These are phyloP conservation scores for Stachybotrys chartarum DNA, from an alignment of 2,329 filamentous ascomycete genomes.

Conservation along the genomic window DNA sequence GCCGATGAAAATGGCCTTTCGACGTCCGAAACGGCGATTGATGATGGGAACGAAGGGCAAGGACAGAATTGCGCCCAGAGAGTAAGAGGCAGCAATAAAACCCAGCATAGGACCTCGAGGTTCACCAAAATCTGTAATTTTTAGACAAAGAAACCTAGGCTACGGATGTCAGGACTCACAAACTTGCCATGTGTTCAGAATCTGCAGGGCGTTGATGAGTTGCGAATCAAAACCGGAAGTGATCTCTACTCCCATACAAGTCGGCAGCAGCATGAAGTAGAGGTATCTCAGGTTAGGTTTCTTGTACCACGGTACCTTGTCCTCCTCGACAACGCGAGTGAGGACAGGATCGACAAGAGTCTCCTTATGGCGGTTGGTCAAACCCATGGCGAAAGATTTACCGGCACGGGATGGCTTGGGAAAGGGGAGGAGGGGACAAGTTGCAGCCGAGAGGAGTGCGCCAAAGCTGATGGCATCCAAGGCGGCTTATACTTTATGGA, in stretches of 20 bases:
- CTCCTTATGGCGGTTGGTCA: slow-evolving; percentile 1
- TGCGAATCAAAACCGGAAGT: slow-evolving; percentile 49
- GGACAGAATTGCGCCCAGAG: slow-evolving; percentile 49
- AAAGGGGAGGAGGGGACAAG: too few relatives aligned
- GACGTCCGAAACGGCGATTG: slow-evolving; percentile 47
- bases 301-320: slow-evolving; percentile 39
- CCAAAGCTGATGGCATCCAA: too few relatives aligned
- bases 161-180: too few relatives aligned
- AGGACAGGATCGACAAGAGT: slow-evolving; percentile 18
- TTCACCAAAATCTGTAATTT: background rate
- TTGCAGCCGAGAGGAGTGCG: too few relatives aligned
- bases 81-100: slow-evolving; percentile 52
- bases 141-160: background rate
- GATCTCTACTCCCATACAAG: slow-evolving; percentile 49
- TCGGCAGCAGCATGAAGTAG: slow-evolving; percentile 44
- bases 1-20: slow-evolving; percentile 50
- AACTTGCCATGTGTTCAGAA: slow-evolving; percentile 6
- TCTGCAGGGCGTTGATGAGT: slow-evolving; percentile 32
- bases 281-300: slow-evolving; percentile 45
- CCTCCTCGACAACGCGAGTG: slow-evolving; percentile 22
- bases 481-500: too few relatives aligned
- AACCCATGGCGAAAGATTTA: slow-evolving; percentile 1
- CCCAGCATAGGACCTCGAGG: slow-evolving; percentile 28
- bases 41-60: slow-evolving; percentile 50
- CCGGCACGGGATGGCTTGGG: too few relatives aligned